Conservation (phyloP, 805 yeast species). For the Hanseniaspora singularis region DNA sequence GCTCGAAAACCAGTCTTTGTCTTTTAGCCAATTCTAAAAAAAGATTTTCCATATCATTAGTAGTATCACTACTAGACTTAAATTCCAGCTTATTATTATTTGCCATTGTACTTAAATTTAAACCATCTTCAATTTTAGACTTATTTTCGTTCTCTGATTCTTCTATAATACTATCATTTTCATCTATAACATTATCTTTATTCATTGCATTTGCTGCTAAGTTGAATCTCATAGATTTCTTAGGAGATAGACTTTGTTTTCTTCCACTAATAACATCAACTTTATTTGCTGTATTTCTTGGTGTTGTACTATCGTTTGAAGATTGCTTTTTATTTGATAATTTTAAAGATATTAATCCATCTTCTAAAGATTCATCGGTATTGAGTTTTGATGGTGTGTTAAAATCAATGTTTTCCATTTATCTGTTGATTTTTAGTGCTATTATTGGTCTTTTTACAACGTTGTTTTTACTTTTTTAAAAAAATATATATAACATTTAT, state of each 20-base stretch:
- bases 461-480: background rate
- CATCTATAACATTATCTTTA: background rate
- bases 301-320: background rate
- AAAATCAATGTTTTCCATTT: background rate
- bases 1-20: conserved; percentile 14
- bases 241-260: conserved; percentile 11
- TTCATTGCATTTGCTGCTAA: background rate
- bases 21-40: conserved; percentile 14
- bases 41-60: conserved; percentile 9
- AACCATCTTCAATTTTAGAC: background rate
- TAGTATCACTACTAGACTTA: background rate
- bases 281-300: conserved; percentile 12
- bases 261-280: conserved; percentile 5
- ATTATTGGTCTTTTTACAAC: no score
- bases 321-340: conserved; percentile 6
- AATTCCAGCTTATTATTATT: background rate
- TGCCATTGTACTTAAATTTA: background rate
- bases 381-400: conserved; percentile 1
- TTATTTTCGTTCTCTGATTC: no score
- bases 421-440: no score
- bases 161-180: background rate
- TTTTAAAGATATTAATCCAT: conserved; percentile 11
- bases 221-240: conserved; percentile 12
- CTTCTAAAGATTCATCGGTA: conserved; percentile 7
- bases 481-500: no score